These are phyloP conservation scores for Blastocystis hominis DNA, from an alignment of 352 stramenopile genomes.

Conservation along the genomic window DNA sequence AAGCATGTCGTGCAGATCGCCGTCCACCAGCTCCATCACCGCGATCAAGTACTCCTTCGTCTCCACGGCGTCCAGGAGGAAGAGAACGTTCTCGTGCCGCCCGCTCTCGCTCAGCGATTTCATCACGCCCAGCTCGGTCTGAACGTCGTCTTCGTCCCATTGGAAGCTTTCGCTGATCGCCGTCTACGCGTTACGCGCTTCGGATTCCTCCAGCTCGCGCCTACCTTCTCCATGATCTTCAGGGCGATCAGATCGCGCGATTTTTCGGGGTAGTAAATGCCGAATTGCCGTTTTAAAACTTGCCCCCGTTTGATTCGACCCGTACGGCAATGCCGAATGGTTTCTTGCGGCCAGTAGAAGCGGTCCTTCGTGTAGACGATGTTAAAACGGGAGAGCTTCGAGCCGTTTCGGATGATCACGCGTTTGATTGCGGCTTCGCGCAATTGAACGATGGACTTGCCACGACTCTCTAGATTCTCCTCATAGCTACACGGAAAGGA, in stretches of 20 bases:
- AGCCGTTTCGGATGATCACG: slow-evolving; percentile 1
- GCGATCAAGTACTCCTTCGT: slow-evolving; percentile 54
- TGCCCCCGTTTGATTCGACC: slow-evolving; percentile 51
- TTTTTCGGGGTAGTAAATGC: slow-evolving; percentile 46
- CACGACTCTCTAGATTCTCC: background rate
- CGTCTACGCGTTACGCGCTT: background rate
- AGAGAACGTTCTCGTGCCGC: slow-evolving; percentile 49
- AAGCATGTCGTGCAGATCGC: slow-evolving; percentile 51
- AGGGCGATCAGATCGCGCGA: slow-evolving; percentile 17
- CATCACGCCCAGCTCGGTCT: slow-evolving; percentile 54
- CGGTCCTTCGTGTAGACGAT: slow-evolving; percentile 15
- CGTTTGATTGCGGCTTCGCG: slow-evolving; percentile 39
- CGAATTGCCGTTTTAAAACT: slow-evolving; percentile 29
- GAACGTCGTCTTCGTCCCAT: slow-evolving; percentile 56
- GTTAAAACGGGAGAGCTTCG: background rate
- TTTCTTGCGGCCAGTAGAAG: slow-evolving; percentile 46
- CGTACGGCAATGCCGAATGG: slow-evolving; percentile 53
- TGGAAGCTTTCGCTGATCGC: slow-evolving; percentile 30
- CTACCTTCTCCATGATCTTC: slow-evolving; percentile 58
- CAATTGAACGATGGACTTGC: background rate
- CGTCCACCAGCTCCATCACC: slow-evolving; percentile 54
- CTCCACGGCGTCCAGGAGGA: slow-evolving; percentile 28
- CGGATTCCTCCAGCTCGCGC: too few relatives aligned
- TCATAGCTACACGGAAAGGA: slow-evolving; percentile 23
- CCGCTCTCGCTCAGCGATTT: slow-evolving; percentile 25